Evolutionary conservation across 176 grass and related monocot species (phyloP).

Genomic region (Aegilops speltoides): DNA sequence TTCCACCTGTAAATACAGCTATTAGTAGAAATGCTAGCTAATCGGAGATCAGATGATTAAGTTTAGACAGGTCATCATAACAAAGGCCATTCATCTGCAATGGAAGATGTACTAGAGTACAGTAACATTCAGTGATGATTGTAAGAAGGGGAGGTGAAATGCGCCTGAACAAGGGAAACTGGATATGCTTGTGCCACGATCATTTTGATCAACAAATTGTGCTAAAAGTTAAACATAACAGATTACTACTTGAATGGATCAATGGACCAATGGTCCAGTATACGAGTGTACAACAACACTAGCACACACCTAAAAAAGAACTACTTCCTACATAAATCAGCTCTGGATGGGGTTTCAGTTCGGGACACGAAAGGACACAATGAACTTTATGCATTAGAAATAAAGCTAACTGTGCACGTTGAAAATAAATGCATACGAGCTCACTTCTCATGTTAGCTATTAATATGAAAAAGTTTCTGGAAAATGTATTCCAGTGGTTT

Average conservation of each 20-base stretch:
- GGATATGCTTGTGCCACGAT: not conserved
- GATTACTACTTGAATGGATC: not conserved
- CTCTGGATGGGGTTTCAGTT: not conserved
- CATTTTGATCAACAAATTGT: not conserved
- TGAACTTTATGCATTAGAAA: not conserved
- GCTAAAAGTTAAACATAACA: not conserved
- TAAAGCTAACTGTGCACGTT: not conserved
- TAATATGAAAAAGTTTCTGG: not conserved
- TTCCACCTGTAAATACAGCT: conserved; percentile 60
- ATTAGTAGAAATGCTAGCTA: not conserved
- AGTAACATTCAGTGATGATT: not conserved
- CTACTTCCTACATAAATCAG: not conserved
- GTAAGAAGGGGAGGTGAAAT: not conserved
- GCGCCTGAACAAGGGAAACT: not conserved
- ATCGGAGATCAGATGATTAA: not conserved
- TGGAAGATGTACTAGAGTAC: not conserved
- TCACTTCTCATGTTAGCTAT: not conserved
- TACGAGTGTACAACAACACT: not conserved
- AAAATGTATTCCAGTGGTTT: no score
- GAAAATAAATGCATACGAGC: not conserved
- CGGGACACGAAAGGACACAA: not conserved
- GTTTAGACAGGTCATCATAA: not conserved
- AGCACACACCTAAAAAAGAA: not conserved
- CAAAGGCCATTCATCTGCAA: not conserved
- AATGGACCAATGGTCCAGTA: not conserved